Conservation (phyloP, 2,329 filamentous ascomycete species). For the Myriosclerotinia scirpicola region DNA sequence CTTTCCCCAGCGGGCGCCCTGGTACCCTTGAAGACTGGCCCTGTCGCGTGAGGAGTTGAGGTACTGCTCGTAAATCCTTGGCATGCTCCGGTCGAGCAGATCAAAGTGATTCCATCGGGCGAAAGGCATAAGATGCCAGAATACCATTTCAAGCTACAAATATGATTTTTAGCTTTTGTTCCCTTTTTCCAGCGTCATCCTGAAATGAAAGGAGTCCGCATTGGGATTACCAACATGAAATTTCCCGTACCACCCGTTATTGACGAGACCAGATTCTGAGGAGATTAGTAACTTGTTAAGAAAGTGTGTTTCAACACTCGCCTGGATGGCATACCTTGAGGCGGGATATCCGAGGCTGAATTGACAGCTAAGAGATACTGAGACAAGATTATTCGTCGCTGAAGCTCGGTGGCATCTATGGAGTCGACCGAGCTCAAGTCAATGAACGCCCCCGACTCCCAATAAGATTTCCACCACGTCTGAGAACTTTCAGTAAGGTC, state of each 20-base stretch:
- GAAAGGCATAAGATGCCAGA: slow-evolving; percentile 48
- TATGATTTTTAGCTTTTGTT: background rate
- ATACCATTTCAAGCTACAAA: slow-evolving; percentile 43
- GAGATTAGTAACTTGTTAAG: background rate
- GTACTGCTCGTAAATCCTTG: slow-evolving; percentile 42
- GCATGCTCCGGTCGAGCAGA: slow-evolving; percentile 44
- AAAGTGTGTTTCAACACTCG: no score
- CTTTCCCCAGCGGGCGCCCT: slow-evolving; percentile 50
- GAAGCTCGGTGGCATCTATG: slow-evolving; percentile 45
- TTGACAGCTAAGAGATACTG: slow-evolving; percentile 49
- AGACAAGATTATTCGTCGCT: slow-evolving; percentile 47
- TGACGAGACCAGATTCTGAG: slow-evolving; percentile 47
- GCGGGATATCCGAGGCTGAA: slow-evolving; percentile 42
- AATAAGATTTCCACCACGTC: slow-evolving; percentile 34
- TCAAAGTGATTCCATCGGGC: slow-evolving; percentile 44
- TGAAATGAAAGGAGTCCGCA: no score
- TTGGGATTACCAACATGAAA: slow-evolving; percentile 42
- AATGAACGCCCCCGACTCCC: slow-evolving; percentile 46
- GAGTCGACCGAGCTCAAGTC: slow-evolving; percentile 44
- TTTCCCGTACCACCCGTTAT: slow-evolving; percentile 50
- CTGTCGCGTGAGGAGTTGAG: slow-evolving; percentile 39
- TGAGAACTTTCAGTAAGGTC: slow-evolving; percentile 23
- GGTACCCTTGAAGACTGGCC: slow-evolving; percentile 41
- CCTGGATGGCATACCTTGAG: slow-evolving; percentile 36
- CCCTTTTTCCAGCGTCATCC: background rate